Percentiles rank a stretch among this genome's conserved stretches.
phyloP scores from a whole-genome alignment of 2,329 filamentous ascomycete genomes.

The Sporothrix humicola region DNA sequence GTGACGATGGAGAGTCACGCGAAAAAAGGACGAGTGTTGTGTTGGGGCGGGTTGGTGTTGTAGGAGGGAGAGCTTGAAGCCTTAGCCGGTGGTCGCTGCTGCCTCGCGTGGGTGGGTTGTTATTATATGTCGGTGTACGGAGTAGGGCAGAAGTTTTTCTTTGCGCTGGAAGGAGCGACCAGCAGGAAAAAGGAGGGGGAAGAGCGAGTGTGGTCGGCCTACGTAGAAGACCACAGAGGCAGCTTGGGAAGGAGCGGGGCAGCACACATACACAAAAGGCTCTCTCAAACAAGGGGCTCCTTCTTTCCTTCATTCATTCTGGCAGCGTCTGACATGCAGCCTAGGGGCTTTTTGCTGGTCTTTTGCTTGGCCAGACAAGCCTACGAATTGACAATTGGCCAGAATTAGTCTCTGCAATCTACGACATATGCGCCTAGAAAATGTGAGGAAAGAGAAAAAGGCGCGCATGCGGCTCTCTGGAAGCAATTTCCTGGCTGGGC shows the following conservation, averaged over 20 bases:
- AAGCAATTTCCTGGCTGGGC: conserved; percentile 19
- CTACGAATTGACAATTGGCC: conserved; percentile 15
- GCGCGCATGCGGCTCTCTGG: conserved; percentile 20
- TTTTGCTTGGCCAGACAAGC: not conserved
- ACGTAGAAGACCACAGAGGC: conserved; percentile 13
- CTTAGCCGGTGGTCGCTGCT: conserved; percentile 27
- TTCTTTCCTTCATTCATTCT: not conserved
- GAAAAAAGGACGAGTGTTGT: conserved; percentile 18
- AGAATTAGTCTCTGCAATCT: not conserved
- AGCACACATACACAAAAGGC: conserved; percentile 1
- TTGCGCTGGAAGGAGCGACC: conserved; percentile 19
- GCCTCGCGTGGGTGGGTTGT: conserved; percentile 29
- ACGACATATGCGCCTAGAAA: not conserved
- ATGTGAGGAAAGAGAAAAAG: not conserved
- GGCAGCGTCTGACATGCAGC: conserved; percentile 13
- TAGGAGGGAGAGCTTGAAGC: conserved; percentile 33
- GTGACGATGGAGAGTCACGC: conserved; percentile 26
- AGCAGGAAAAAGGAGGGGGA: conserved; percentile 30
- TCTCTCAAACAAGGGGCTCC: conserved; percentile 11
- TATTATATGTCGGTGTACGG: conserved; percentile 31
- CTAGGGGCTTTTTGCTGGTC: not conserved
- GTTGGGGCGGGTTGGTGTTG: conserved; percentile 20
- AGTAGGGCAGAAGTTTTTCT: conserved; percentile 30
- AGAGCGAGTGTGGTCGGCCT: conserved; percentile 14
- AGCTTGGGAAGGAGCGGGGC: conserved; percentile 29